Percentiles rank a stretch among this genome's conserved stretches.
These are phyloP conservation scores for Trichoderma sp. DNA, from an alignment of 2,329 filamentous ascomycete species.

Conservation along the genomic window DNA sequence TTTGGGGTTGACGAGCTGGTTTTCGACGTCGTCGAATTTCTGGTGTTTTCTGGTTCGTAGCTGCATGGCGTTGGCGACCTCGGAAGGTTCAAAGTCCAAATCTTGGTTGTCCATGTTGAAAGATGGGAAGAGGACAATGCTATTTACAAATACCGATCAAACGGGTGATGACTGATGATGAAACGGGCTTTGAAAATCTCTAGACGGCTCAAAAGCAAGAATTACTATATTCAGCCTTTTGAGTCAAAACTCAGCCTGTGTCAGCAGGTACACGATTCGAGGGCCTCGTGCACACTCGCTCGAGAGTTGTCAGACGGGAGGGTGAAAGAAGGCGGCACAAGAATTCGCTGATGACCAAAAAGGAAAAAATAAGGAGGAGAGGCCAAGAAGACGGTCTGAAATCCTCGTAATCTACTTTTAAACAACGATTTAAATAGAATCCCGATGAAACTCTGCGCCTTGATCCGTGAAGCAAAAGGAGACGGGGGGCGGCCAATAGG, in stretches of 20 bases:
- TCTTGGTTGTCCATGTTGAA: constrained; percentile 29
- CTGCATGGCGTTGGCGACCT: constrained; percentile 49
- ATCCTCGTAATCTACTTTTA: background rate
- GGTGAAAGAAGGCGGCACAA: background rate
- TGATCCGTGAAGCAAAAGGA: background rate
- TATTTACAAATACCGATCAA: background rate
- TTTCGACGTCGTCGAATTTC: constrained; percentile 53
- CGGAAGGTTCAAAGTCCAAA: constrained; percentile 30
- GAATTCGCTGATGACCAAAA: background rate
- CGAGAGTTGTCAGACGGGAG: background rate
- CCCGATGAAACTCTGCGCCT: background rate
- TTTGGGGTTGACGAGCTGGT: constrained; percentile 44
- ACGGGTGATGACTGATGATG: background rate
- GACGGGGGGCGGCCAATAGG: background rate
- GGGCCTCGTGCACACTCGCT: constrained; percentile 28
- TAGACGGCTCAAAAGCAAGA: background rate
- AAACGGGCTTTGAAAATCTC: background rate
- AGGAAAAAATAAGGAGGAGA: background rate
- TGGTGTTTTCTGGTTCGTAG: constrained; percentile 49
- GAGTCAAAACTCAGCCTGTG: background rate
- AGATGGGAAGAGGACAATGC: background rate
- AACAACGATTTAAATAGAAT: background rate
- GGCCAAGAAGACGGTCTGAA: background rate
- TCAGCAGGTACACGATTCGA: constrained; percentile 6
- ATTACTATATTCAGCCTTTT: constrained; percentile 2